Evolutionary conservation across 2,329 filamentous ascomycete species (phyloP), one percentile per base, ranked within the genome.

Genomic region (Pseudocercospora macadamiae): DNA sequence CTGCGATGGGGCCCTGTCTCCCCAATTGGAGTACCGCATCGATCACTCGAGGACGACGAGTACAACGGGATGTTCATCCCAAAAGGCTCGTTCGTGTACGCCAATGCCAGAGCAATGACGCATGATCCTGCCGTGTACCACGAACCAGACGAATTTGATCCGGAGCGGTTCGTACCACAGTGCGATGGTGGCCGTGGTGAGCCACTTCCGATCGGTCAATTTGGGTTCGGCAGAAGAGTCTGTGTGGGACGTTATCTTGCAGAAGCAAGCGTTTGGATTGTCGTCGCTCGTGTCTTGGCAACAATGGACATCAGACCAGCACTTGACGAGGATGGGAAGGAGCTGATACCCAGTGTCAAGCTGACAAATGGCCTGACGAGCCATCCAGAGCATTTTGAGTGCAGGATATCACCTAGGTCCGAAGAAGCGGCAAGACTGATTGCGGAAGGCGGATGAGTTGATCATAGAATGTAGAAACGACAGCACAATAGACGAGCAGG

Each of bases 121-220:
- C 73, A 73, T 36, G 74, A 83, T 60, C 64, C 74, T 51, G 49
- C 55, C 3, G 68, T 73, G 1, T 83, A 82, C 70, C 57, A 54
- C 3, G 61, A 79, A 51, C 78, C 80, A 1, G 73, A 78, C 18
- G 58, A 57, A 5, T 83, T 83, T 63, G 73, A 80, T 36, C 80
- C 81, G 0, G 77, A 80, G 54, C 71, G 81, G 4, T 83, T 77
- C 62, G 53, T 70, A 1, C 68, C 73, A 0, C 54, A 57, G 8
- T 64, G 70, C 6, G 65, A 77, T 45, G 74, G 76, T 3, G 63
- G 66, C 32, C 67, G 68, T 18, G 77, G 77, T 5, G 80, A 82
- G 67, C 78, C 81, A 18, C 71, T 75, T 47, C 80, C 79, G 0
- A 72, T 69, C 16, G 80, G 47, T 12, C 55, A 49, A 59, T 67